Base-by-base conservation (phyloP, 169 alveolate species). In the Neospora caninum region DNA sequence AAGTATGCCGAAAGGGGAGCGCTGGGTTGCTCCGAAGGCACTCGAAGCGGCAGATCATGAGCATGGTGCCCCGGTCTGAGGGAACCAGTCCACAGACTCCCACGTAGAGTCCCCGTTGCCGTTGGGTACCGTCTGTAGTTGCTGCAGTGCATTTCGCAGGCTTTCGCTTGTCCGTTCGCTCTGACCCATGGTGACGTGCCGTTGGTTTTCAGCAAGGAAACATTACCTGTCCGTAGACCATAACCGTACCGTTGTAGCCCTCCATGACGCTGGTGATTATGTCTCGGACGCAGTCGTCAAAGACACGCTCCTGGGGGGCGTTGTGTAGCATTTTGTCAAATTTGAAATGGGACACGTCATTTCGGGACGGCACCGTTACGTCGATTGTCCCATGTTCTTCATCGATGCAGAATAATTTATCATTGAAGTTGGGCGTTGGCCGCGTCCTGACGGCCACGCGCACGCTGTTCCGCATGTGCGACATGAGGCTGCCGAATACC, bases 171-270 rank as follows among this genome's bases (percentile, higher is more conserved):
- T 49, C 27, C 0, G 58, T 49, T 49, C 9, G 9, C 9, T 49
- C 58, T 49, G 58, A 22, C 58, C 58, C 18, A 13, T 22, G 18
- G 58, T n/a, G 58, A 49, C 58, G 58, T 13, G 10, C 18, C 6
- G 58, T 49, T 13, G 27, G 58, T 13, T n/a, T 49, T 1, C 6
- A 49, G 58, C 18, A 22, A 13, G 9, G 58, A 49, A 78, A 34
- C 27, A 0, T 31, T 43, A 99, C 98, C 96, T 98, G 98, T 38
- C 99, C 99, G 95, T 98, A 98, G 88, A 98, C 98, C 95, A 98
- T 82, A 43, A 98, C 95, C 41, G 99, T 98, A 38, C 98, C 98
- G 91, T 97, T 97, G 94, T 97, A 97, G 20, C 99, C 99, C 67
- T 97, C 98, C 78, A 98, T 95, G n/a, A 97, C 98, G 39, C 97